Conservation (phyloP, 352 stramenopile species). For the Phytophthora vignae region DNA sequence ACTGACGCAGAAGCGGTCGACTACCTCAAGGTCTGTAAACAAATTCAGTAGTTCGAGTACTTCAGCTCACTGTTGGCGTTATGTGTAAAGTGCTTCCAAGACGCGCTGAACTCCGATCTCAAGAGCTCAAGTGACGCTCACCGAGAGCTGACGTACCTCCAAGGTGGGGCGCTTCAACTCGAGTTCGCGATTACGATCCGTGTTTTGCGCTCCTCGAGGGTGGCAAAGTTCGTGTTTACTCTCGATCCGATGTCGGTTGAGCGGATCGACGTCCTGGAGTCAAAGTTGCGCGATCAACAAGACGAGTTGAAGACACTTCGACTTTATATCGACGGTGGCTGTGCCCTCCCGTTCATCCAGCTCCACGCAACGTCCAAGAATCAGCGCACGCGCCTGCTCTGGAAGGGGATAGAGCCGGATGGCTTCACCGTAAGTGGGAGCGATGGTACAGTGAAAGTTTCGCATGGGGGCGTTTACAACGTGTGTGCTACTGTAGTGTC, state of each 20-base stretch:
- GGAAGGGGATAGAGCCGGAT: background rate
- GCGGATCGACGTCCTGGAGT: conserved; percentile 27
- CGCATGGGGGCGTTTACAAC: background rate
- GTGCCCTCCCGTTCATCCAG: background rate
- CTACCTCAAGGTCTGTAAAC: conserved; percentile 22
- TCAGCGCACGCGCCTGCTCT: background rate
- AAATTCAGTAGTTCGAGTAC: background rate
- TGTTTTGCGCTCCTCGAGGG: conserved; percentile 6
- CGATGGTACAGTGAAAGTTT: conserved; percentile 1
- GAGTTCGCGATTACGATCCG: conserved; percentile 10
- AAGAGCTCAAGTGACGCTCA: conserved; percentile 1
- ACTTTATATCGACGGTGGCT: background rate
- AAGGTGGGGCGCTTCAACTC: conserved; percentile 5
- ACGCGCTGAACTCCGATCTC: conserved; percentile 13
- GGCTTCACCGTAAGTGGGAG: background rate
- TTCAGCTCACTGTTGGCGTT: background rate
- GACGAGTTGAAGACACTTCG: conserved; percentile 1
- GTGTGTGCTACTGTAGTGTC: background rate
- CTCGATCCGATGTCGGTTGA: conserved; percentile 9
- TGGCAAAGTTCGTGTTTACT: background rate
- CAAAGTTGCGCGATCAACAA: conserved; percentile 19
- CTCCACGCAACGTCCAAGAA: background rate
- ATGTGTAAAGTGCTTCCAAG: conserved; percentile 26
- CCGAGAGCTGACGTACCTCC: conserved; percentile 1
- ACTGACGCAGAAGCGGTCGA: conserved; percentile 1